Conservation (phyloP, 2,329 filamentous ascomycete species). For the Didymella lethalis region DNA sequence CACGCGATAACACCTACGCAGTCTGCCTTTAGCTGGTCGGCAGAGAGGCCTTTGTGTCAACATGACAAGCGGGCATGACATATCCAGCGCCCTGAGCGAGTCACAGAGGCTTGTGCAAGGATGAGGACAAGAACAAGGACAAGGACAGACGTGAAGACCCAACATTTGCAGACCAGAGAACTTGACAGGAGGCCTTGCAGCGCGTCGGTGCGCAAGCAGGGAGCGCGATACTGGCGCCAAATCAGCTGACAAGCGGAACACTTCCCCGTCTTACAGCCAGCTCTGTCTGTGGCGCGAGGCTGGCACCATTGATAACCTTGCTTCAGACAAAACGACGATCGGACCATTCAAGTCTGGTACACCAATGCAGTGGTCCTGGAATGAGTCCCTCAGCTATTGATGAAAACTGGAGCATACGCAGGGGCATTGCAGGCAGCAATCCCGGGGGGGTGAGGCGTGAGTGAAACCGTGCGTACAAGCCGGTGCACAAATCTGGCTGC, state of each 20-base stretch:
- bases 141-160: not conserved
- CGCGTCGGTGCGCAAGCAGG: constrained; percentile 5
- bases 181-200: not conserved
- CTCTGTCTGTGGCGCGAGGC: not conserved
- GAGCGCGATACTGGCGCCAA: constrained; percentile 16
- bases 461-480: not conserved
- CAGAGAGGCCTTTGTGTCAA: not conserved
- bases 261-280: not conserved
- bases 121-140: not conserved
- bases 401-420: not conserved
- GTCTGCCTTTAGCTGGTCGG: not conserved
- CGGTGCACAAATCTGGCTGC: not conserved
- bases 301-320: not conserved
- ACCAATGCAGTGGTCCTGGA: not conserved
- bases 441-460: not conserved
- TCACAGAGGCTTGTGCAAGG: not conserved
- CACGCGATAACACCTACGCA: not conserved
- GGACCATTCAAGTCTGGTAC: not conserved
- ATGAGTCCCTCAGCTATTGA: not conserved
- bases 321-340: not conserved
- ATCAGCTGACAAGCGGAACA: constrained; percentile 14
- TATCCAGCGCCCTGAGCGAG: not conserved
- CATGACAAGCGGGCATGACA: not conserved
- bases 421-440: not conserved
- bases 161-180: not conserved